A percentile compares a stretch with the other conserved stretches of the same genome.
phyloP scores from a whole-genome alignment of 148 eudicot genomes.

The Silene uniflora region DNA sequence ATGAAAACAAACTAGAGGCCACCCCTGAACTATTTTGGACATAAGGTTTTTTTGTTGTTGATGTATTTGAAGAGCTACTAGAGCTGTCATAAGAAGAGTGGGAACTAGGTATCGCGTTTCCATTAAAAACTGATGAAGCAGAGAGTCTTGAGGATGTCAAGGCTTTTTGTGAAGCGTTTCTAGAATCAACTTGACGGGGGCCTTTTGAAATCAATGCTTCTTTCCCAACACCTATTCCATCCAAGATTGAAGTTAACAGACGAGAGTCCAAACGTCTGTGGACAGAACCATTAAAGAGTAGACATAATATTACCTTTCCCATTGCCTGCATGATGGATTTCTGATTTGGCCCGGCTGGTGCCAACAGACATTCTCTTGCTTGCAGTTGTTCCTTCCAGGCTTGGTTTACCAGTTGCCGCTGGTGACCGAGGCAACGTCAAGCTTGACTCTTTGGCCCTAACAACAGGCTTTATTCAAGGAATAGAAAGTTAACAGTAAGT shows the following conservation, averaged over 20 bases:
- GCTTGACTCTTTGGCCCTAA: constrained; percentile 34
- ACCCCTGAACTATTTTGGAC: not conserved
- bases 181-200: constrained; percentile 32
- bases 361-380: constrained; percentile 47
- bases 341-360: constrained; percentile 46
- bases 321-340: constrained; percentile 35
- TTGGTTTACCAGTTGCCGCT: constrained; percentile 34
- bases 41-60: not conserved
- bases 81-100: constrained; percentile 57
- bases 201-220: constrained; percentile 33
- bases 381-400: constrained; percentile 29
- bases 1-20: constrained; percentile 19
- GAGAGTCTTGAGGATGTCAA: constrained; percentile 34
- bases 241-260: constrained; percentile 4
- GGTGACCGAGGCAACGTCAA: constrained; percentile 40
- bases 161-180: constrained; percentile 43
- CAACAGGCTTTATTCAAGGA: constrained; percentile 37
- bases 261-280: not conserved
- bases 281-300: constrained; percentile 1
- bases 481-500: constrained; percentile 18
- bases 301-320: constrained; percentile 26
- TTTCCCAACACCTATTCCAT: constrained; percentile 40
- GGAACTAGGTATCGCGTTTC: constrained; percentile 32
- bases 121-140: constrained; percentile 40
- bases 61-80: constrained; percentile 31